phyloP scores from a whole-genome alignment of 495 filamentous ascomycete species.

The Hyaloscypha variabilis region DNA sequence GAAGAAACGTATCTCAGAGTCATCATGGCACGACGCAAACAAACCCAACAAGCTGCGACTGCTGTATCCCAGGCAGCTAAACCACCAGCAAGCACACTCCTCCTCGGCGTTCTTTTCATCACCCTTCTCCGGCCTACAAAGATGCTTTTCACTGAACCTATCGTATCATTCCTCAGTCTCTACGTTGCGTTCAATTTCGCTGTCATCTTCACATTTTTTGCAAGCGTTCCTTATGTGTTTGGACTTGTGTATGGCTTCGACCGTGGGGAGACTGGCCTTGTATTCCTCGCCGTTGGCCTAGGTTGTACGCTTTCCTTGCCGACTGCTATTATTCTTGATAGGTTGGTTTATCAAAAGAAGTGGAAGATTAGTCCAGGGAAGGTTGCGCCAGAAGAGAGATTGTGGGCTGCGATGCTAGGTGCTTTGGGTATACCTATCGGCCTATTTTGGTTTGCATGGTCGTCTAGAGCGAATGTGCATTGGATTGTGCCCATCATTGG shows the following conservation, averaged over 20 bases:
- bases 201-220: slow-evolving; percentile 43
- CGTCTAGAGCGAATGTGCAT: slow-evolving; percentile 36
- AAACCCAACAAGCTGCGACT: slow-evolving; percentile 16
- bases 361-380: slow-evolving; percentile 22
- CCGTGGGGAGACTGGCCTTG: slow-evolving; percentile 30
- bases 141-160: slow-evolving; percentile 50
- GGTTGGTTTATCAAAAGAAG: slow-evolving; percentile 38
- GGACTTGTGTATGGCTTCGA: slow-evolving; percentile 42
- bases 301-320: slow-evolving; percentile 35
- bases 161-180: slow-evolving; percentile 44
- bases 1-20: slow-evolving; percentile 38
- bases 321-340: slow-evolving; percentile 47
- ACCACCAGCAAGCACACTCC: background rate
- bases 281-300: slow-evolving; percentile 35
- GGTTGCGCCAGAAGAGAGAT: slow-evolving; percentile 55
- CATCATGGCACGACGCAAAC: slow-evolving; percentile 29
- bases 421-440: slow-evolving; percentile 53
- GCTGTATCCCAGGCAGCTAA: slow-evolving; percentile 6
- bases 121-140: slow-evolving; percentile 42
- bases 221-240: slow-evolving; percentile 40
- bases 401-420: slow-evolving; percentile 62
- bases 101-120: slow-evolving; percentile 18
- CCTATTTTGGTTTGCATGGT: slow-evolving; percentile 50
- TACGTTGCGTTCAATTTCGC: slow-evolving; percentile 51
- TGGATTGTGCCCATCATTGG: slow-evolving; percentile 49